Evolutionary conservation across 2,329 filamentous ascomycete genomes (phyloP), one percentile per base, ranked within the genome.

Genomic region (Nemania abortiva): DNA sequence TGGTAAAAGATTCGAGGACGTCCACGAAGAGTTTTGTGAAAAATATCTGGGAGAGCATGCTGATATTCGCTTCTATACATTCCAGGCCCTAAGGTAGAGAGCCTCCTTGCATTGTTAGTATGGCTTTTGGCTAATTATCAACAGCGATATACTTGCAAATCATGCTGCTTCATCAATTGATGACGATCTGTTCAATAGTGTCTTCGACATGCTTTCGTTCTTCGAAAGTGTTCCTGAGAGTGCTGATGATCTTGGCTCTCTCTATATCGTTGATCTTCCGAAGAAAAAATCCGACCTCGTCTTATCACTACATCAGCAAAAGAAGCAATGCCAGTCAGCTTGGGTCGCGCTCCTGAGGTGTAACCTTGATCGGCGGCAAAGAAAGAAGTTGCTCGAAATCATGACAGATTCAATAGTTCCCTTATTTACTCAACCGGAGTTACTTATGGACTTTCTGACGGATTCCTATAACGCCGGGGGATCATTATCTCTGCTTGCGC

Each of bases 361-460:
- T 65, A 85, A 87, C 3, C 85, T 94, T 58, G 88, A 86, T 57
- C 89, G 90, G 71, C 87, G 91, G 18, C 92, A 97, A 78, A 90
- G 92, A 60, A 98, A 98, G 79, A 84, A 85, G 57, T 86, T 97
- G 2, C 85, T 99, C 56, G 87, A 89, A 69, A 87, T 92, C 70
- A 91, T 97, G 82, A 90, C 93, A 1, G 88, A 88, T 50, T 90
- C 90, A 39, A 93, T 98, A 74, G 92, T 92, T 27, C 95, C 95
- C 0, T 97, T 94, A 92, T 97, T 98, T 81, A 87, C 86, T 56
- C 92, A 94, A 70, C 92, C 94, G 1, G 95, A 98, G 77, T 86
- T 97, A 49, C 87, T 99, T 39, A 94, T 97, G 86, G 96, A 99
- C 82, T 99, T 98, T 80, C 83, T 99, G 64, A 97, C 94, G n/a